These are phyloP conservation scores for Solanum megistacrolobum DNA, from an alignment of 257 asterid genomes.

Conservation along the genomic window DNA sequence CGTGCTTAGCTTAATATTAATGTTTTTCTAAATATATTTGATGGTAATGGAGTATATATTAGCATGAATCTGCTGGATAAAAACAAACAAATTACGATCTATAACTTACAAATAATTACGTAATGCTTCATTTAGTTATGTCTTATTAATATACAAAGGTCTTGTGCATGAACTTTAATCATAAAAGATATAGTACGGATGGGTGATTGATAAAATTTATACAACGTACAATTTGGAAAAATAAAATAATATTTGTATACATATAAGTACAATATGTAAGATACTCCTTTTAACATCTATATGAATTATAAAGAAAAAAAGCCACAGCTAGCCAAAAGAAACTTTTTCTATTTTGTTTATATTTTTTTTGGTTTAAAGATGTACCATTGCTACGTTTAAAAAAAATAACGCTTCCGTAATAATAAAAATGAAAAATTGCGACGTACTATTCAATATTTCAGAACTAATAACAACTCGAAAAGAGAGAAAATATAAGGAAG, in stretches of 20 bases:
- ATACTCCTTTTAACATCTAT: not conserved
- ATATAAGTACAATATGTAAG: not conserved
- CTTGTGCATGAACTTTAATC: not conserved
- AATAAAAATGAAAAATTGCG: not conserved
- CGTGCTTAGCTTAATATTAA: not conserved
- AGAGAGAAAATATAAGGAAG: no score
- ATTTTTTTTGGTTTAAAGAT: no score
- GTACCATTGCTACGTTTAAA: not conserved
- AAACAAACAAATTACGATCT: not conserved
- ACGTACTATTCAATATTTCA: no score
- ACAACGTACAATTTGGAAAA: not conserved
- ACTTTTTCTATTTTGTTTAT: not conserved
- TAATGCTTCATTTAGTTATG: not conserved
- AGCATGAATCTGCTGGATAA: not conserved
- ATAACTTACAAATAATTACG: not conserved
- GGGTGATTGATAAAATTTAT: not conserved
- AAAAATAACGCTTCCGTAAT: no score
- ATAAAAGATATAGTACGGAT: not conserved
- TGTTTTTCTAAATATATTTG: no score
- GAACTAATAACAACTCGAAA: no score
- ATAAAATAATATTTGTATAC: no score
- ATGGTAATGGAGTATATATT: no score
- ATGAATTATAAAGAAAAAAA: no score
- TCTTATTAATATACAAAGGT: not conserved
- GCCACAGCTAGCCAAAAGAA: not conserved